Evolutionary conservation across 345 rosid species (phyloP), one percentile per base, ranked within the genome.

Genomic region (Anastatica hierochuntica): DNA sequence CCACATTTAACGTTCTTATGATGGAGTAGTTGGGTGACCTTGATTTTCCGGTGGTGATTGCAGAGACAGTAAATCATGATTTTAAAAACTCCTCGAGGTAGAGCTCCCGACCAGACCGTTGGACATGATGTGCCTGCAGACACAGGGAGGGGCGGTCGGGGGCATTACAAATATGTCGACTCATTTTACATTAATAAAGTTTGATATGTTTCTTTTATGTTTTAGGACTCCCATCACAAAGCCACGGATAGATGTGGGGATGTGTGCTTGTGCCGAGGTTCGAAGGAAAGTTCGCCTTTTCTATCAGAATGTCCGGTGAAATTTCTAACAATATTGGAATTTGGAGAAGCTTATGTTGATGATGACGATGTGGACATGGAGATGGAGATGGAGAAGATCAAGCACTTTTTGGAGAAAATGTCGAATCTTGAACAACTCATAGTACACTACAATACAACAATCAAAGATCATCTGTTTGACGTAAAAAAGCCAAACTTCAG

Each of bases 251-350:
- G 49, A 40, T 60, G 49, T 49, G 43, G 57, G 13, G 65, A 60
- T 41, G 26, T 49, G 43, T 60, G 65, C 8, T 30, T 31, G 14
- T 60, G 65, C 24, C 33, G 21, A 30, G 65, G 57, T 49, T 20
- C 40, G 18, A 8, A 49, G 49, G 40, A 40, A 11, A 11, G 1
- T 20, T 4, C 6, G 19, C 49, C 65, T 40, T 60, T 24, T n/a
- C 14, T 60, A 31, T 60, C 39, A 27, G 18, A 15, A 31, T 8
- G 55, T 63, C 68, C 55, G 2, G 61, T 63, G 61, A 63, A 54
- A 49, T 43, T 54, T 46, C 26, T 63, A 19, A 54, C 7, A 31
- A 63, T 63, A 46, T 5, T 54, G 42, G 54, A 30, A 8, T 38
- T 27, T 63, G 68, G 68, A 45, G 49, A 63, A 54, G n/a, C n/a